Evolutionary conservation across 1,284 basidiomycete species (phyloP).

Genomic region (Marasmius fiardii): DNA sequence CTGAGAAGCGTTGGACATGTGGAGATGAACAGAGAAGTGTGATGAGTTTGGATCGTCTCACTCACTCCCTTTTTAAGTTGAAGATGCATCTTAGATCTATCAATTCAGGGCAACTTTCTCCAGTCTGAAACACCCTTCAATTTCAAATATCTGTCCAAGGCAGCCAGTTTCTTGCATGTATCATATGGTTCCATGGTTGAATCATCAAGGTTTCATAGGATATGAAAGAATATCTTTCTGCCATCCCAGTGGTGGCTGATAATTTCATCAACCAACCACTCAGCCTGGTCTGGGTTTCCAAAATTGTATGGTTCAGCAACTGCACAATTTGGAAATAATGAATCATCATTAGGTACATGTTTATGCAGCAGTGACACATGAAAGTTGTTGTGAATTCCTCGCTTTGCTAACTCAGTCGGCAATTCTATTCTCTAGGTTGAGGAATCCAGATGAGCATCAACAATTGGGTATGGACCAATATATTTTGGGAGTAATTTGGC

Average conservation of each 20-base stretch:
- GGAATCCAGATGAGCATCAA: slow-evolving; percentile 15
- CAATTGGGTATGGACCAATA: slow-evolving; percentile 26
- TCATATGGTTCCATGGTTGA: slow-evolving; percentile 4
- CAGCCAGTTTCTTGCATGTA: slow-evolving; percentile 1
- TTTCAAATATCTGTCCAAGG: slow-evolving; percentile 4
- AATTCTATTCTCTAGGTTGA: slow-evolving; percentile 27
- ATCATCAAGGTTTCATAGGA: slow-evolving; percentile 6
- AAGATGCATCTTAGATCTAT: too few relatives aligned
- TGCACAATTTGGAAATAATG: not conserved
- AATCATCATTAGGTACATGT: not conserved
- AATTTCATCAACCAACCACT: too few relatives aligned
- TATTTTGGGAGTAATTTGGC: too few relatives aligned
- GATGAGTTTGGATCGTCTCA: too few relatives aligned
- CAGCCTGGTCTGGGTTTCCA: slow-evolving; percentile 6
- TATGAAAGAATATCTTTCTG: not conserved
- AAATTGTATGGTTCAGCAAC: slow-evolving; percentile 8
- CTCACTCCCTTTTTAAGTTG: too few relatives aligned
- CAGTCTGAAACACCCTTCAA: not conserved
- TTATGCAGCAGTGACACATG: slow-evolving; percentile 13
- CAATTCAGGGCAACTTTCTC: slow-evolving; percentile 7
- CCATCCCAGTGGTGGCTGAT: not conserved
- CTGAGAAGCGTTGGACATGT: too few relatives aligned
- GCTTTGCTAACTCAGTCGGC: slow-evolving; percentile 17
- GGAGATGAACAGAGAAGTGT: too few relatives aligned
- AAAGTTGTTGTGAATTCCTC: slow-evolving; percentile 20